Base-by-base conservation (phyloP, 176 grass and related monocot species). In the Carex kokanica region DNA sequence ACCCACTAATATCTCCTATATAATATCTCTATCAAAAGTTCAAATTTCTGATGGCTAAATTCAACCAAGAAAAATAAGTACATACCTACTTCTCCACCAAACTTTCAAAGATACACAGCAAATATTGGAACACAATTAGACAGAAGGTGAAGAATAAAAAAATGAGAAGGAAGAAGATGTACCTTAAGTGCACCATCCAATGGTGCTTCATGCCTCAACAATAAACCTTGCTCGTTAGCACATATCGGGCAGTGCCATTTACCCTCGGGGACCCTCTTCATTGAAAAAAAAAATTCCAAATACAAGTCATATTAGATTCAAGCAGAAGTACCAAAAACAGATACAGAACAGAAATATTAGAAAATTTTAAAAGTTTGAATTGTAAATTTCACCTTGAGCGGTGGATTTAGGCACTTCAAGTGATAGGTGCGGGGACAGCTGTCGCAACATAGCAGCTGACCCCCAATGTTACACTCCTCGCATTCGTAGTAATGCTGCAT, bases 401-500 rank as follows among this genome's bases (percentile, higher is more conserved):
- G 92, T 54, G 95, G 95, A 86, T 77, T 84, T 60, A 98, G 88
- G 74, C 95, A 98, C 72, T 94, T 88, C 89, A 98, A 84, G 86
- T 98, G 95, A 90, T 94, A 98, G 18, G 89, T 92, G 24, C 84
- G 85, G 25, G 95, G 95, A 84, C 95, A 98, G 84, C 81, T 94
- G 84, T 94, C 95, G 40, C 95, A 94, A 66, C 95, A 98, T 9
- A 98, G 82, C 78, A 98, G 88, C 87, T 86, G 91, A 85, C 95
- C 95, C 74, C 95, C 95, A 87, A 91, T 85, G 88, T 94, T 89
- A 63, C 95, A 98, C 88, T 85, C 90, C 69, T 89, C 92, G 25
- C 95, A 98, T 65, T 94, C 95, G 36, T 83, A 98, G 87, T 94
- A 98, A 83, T 93, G 87, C 95, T 98, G 90, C 86, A 88, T 57